These are phyloP conservation scores for Erodium maritimum DNA, from an alignment of 345 rosid species.

Conservation along the genomic window DNA sequence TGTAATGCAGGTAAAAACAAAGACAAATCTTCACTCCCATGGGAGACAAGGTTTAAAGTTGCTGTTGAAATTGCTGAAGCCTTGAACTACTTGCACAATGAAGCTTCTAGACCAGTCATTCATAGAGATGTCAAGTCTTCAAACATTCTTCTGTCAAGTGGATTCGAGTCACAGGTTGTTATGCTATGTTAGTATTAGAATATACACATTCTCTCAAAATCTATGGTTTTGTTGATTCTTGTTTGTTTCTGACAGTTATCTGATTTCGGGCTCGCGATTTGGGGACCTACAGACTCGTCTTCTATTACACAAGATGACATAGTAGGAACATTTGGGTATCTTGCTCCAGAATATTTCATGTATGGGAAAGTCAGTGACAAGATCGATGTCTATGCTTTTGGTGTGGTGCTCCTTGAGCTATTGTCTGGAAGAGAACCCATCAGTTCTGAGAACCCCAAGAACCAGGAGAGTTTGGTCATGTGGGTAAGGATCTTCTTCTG, in stretches of 20 bases:
- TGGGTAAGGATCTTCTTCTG: conserved; percentile 53
- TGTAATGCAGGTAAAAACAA: conserved; percentile 17
- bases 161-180: conserved; percentile 52
- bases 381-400: conserved; percentile 87
- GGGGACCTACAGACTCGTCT: conserved; percentile 59
- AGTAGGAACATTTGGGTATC: conserved; percentile 93
- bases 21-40: conserved; percentile 30
- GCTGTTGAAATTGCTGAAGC: conserved; percentile 70
- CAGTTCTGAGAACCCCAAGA: conserved; percentile 40
- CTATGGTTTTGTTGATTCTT: not conserved
- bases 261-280: conserved; percentile 84
- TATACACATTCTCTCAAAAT: not conserved
- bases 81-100: conserved; percentile 53
- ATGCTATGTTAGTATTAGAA: too few species aligned
- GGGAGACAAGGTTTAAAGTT: conserved; percentile 54
- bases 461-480: conserved; percentile 76
- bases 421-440: conserved; percentile 75
- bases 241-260: conserved; percentile 41
- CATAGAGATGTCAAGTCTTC: conserved; percentile 91
- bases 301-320: conserved; percentile 50
- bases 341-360: conserved; percentile 98
- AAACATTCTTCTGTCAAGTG: conserved; percentile 73
- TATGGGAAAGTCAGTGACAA: conserved; percentile 86
- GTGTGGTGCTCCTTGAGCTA: conserved; percentile 79
- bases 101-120: conserved; percentile 59